Base-by-base conservation (phyloP, 2,329 filamentous ascomycete species). In the Trichoderma pleuroti region DNA sequence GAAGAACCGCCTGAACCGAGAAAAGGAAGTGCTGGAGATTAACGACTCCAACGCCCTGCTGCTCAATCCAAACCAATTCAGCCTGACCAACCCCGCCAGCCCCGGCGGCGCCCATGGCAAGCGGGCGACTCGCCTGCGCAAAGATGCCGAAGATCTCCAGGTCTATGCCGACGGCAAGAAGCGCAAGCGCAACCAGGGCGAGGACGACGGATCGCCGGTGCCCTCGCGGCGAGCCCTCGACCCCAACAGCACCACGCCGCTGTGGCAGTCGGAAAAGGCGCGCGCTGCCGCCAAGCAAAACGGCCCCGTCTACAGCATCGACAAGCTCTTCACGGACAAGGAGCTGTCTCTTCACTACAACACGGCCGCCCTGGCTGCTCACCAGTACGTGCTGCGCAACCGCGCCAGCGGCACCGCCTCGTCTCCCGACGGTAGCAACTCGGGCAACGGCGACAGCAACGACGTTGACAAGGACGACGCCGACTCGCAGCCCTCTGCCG, bases 321-420 rank as follows among this genome's bases (percentile, higher is more conserved):
- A 91, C 75, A 91, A 91, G 81, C 85, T 92, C 46, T 92, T 92
- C 64, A 91, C 89, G 0, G 90, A 92, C 75, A 91, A 90, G 79
- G 90, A 92, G 80, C 83, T 92, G 34, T 85, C 86, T 5, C 85
- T 91, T 82, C 88, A 87, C 32, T 91, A 91, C 77, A 91, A 90
- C 72, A 81, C 84, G 5, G 87, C 90, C 6, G 88, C 89, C 34
- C 75, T 90, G 24, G 88, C 88, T 2, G 86, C 90, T 10, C 87
- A 90, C 77, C 86, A 87, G 72, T 87, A 89, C 75, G 84, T 91
- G 70, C 79, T 90, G 66, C 86, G 87, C 42, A 88, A 89, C 76
- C 86, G 86, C 63, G 77, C 82, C 39, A 85, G 86, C 73, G 87
- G 87, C 64, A 77, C 76, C 59, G 84, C 81, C 52, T 84, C 81